phyloP scores from a whole-genome alignment of 2,329 filamentous ascomycete species.

The Chalaropsis ovoidea region DNA sequence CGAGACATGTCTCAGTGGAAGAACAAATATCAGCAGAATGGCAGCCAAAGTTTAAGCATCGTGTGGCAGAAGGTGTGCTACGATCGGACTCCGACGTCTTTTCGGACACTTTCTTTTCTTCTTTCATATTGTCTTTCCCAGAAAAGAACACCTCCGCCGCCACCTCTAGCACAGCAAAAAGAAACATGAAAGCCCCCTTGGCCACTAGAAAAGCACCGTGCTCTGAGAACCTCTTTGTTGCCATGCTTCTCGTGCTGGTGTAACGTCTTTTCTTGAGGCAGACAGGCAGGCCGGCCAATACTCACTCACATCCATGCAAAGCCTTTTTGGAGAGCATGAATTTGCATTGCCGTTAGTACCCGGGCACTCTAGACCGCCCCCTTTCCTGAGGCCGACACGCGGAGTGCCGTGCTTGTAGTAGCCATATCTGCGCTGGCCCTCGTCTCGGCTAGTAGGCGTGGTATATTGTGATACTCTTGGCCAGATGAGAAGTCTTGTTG shows the following conservation, averaged over 20 bases:
- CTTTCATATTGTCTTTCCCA: background rate
- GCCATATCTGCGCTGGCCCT: too few relatives aligned
- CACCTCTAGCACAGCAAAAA: background rate
- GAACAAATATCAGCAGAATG: background rate
- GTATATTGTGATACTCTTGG: too few relatives aligned
- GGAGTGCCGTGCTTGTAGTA: too few relatives aligned
- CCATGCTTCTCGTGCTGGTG: background rate
- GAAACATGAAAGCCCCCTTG: background rate
- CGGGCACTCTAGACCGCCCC: background rate
- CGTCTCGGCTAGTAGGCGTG: background rate
- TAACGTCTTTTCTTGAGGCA: background rate
- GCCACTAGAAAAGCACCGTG: background rate
- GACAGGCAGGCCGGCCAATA: background rate
- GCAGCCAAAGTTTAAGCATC: background rate
- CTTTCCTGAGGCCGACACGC: too few relatives aligned
- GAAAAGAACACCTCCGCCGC: background rate
- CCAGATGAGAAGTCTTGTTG: background rate
- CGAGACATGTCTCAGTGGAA: background rate
- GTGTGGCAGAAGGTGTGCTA: background rate
- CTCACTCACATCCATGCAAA: background rate
- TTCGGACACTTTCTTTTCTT: background rate
- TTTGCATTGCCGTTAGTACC: background rate
- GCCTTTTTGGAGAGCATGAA: background rate
- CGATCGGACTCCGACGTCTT: slow-evolving; percentile 1
- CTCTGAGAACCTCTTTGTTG: background rate